These are phyloP conservation scores for Tolypocladium cylindrosporum DNA, from an alignment of 2,329 filamentous ascomycete genomes.

Conservation along the genomic window DNA sequence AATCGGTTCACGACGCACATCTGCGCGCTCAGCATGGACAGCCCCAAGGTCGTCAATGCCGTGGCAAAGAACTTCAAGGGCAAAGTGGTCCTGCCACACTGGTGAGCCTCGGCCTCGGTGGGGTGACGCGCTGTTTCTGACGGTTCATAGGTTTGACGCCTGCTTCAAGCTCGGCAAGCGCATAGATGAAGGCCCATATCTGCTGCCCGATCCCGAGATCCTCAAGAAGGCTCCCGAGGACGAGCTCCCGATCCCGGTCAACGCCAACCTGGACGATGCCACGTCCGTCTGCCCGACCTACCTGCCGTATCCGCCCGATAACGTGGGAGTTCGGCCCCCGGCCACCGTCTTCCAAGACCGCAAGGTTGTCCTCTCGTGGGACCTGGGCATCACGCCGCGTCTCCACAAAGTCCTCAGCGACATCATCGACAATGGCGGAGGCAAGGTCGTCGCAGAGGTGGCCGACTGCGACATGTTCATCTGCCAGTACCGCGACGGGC, in stretches of 20 bases:
- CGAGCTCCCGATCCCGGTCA: constrained; percentile 44
- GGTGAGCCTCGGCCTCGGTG: constrained; percentile 38
- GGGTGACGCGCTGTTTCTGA: neutral
- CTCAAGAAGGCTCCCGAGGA: constrained; percentile 50
- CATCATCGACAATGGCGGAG: constrained; percentile 64
- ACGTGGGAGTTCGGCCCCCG: constrained; percentile 33
- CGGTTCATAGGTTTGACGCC: constrained; percentile 70
- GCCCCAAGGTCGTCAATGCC: constrained; percentile 59
- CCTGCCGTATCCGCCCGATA: constrained; percentile 31
- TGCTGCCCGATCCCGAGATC: constrained; percentile 77
- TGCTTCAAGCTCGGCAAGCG: constrained; percentile 87
- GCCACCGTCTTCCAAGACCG: constrained; percentile 69
- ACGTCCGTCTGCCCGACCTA: constrained; percentile 38
- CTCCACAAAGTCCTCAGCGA: constrained; percentile 57
- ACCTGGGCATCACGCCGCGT: constrained; percentile 61
- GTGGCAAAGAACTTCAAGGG: constrained; percentile 55
- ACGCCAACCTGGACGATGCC: constrained; percentile 57
- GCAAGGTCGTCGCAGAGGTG: constrained; percentile 54
- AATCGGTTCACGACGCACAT: constrained; percentile 77
- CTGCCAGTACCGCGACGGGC: constrained; percentile 76
- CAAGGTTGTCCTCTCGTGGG: constrained; percentile 64
- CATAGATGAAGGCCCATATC: constrained; percentile 81
- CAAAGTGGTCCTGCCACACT: constrained; percentile 88
- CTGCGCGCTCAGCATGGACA: constrained; percentile 67
- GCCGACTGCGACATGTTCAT: constrained; percentile 73